Evolutionary conservation across 2,329 filamentous ascomycete species (phyloP), one percentile per base, ranked within the genome.

Genomic region (Tolypocladium ovalisporum): DNA sequence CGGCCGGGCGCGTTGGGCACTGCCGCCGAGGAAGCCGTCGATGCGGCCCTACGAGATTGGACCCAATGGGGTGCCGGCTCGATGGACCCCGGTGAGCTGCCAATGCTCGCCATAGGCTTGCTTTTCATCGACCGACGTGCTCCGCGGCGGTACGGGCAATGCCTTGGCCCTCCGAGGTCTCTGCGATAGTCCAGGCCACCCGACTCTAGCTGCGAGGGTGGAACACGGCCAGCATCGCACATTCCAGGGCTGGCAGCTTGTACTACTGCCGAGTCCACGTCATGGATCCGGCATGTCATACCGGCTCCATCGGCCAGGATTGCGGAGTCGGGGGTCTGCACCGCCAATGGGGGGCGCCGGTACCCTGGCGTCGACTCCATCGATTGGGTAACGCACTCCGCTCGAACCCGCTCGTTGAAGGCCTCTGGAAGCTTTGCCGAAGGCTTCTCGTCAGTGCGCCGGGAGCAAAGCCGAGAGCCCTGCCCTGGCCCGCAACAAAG

Each of bases 1-100:
- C n/a, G 85, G 85, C 34, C 79, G 84, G 54, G 85, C 85, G n/a
- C 79, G 82, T 52, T 86, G 84, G 79, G 80, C 84, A 9, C 75
- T 88, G n/a, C 84, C 85, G 12, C 83, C 85, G n/a, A 76, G 85
- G 61, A 83, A 83, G 67, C 70, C 77, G 40, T 73, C 72, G 57
- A 71, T 71, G 40, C 81, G 75, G 64, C 74, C 77, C 13, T 85
- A 86, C 69, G 78, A 79, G 59, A 76, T 85, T 59, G 76, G 80
- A 40, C 63, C 76, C 39, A 79, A 84, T 59, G 84, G 84, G 34
- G 77, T 86, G 37, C 84, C 84, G 24, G 72, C 75, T 24, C 75
- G 84, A 63, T 87, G 83, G 83, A 74, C 82, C 59, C 68, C 79
- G 19, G 57, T 68, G 55, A 64, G 57, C 54, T 62, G 55, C 61